Conservation (phyloP, 257 asterid species). For the Solanum bukasovii region DNA sequence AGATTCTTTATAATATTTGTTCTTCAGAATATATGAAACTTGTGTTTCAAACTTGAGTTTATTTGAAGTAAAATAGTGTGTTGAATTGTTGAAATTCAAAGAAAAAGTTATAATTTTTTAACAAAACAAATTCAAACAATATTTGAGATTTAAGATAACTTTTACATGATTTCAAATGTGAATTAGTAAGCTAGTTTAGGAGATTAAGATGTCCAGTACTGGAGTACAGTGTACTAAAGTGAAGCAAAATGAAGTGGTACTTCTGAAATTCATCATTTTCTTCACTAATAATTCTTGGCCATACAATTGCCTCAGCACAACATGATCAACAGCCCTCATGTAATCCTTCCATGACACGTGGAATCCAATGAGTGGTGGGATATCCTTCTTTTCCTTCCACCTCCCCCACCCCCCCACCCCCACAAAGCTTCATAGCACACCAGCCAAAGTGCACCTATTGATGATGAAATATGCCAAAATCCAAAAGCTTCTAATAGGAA, state of each 20-base stretch:
- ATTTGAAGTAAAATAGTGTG: neutral
- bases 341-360: conserved; percentile 31
- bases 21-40: no score
- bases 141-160: neutral
- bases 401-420: conserved; percentile 3
- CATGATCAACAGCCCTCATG: neutral
- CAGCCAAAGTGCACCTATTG: conserved; percentile 4
- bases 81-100: neutral
- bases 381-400: conserved; percentile 14
- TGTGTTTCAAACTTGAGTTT: neutral
- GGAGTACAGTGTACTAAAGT: neutral
- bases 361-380: conserved; percentile 19
- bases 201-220: neutral
- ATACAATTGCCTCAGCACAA: conserved; percentile 21
- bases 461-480: neutral
- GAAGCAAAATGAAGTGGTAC: neutral
- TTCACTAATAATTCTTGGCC: conserved; percentile 28
- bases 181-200: neutral
- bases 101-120: no score
- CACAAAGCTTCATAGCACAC: neutral
- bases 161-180: neutral
- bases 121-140: neutral
- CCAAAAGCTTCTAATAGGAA: neutral
- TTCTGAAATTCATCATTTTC: neutral
- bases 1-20: no score